A percentile compares a stretch with the other conserved stretches of the same genome.
These are phyloP conservation scores for Quercus glauca DNA, from an alignment of 306 rosid genomes.

Conservation along the genomic window DNA sequence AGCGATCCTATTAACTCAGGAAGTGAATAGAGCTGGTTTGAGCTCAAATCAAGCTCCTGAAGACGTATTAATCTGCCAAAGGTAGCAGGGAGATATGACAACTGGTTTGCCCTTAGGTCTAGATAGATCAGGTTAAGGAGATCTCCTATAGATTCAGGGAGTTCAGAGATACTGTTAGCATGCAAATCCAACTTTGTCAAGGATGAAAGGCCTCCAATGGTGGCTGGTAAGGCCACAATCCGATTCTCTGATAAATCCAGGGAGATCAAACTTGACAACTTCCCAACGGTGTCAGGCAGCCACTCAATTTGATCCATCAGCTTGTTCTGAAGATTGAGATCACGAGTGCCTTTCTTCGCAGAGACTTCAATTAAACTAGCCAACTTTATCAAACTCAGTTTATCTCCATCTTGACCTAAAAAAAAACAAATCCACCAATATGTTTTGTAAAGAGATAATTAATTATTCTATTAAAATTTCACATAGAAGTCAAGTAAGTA, in stretches of 20 bases:
- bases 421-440: conserved; percentile 12
- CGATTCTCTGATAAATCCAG: conserved; percentile 82
- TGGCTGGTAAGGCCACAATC: conserved; percentile 59
- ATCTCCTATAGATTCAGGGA: conserved; percentile 66
- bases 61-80: conserved; percentile 63
- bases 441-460: conserved; percentile 1
- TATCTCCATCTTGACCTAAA: conserved; percentile 77
- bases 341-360: conserved; percentile 67
- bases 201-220: conserved; percentile 73
- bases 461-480: background rate
- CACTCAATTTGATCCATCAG: conserved; percentile 79
- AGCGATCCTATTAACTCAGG: conserved; percentile 73
- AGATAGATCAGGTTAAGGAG: conserved; percentile 57
- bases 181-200: conserved; percentile 72
- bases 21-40: conserved; percentile 59
- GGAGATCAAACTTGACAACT: conserved; percentile 65
- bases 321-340: conserved; percentile 58
- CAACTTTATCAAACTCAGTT: conserved; percentile 70
- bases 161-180: conserved; percentile 57
- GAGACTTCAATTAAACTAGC: conserved; percentile 77
- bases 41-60: conserved; percentile 80
- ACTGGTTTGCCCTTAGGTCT: conserved; percentile 65
- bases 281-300: conserved; percentile 86
- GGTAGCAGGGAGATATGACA: conserved; percentile 58
- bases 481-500: no score